A percentile compares a stretch with the other conserved stretches of the same genome.
Conservation (phyloP, 1,284 basidiomycete genomes). For the Fomitiporia mediterranea region DNA sequence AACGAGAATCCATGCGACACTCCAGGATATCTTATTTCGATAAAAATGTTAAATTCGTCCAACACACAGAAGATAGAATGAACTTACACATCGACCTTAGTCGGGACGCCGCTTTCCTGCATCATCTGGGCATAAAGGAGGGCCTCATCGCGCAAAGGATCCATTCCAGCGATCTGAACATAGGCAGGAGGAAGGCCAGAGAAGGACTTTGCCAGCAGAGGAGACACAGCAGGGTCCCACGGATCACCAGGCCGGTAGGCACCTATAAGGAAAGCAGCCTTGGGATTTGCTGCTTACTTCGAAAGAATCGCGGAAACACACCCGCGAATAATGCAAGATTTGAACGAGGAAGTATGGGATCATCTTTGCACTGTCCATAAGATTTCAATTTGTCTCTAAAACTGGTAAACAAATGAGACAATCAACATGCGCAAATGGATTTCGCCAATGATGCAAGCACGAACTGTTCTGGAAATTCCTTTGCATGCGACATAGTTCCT, state of each 20-base stretch:
- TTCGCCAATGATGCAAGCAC: neutral
- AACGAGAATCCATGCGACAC: conserved; percentile 10
- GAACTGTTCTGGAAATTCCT: conserved; percentile 16
- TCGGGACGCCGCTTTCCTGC: conserved; percentile 19
- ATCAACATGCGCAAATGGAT: neutral
- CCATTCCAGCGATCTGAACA: conserved; percentile 24
- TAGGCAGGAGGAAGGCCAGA: conserved; percentile 21
- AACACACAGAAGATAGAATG: neutral
- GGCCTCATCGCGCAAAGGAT: conserved; percentile 26
- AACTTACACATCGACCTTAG: conserved; percentile 23
- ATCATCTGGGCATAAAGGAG: conserved; percentile 25
- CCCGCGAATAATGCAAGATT: conserved; percentile 7
- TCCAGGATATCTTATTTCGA: conserved; percentile 11
- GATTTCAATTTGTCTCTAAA: conserved; percentile 24
- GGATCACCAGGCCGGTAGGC: conserved; percentile 17
- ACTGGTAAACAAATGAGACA: no score
- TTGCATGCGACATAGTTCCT: neutral
- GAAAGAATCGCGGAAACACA: no score
- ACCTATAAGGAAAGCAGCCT: conserved; percentile 12
- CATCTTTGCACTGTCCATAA: conserved; percentile 24
- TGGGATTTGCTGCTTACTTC: no score
- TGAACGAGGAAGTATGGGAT: conserved; percentile 18
- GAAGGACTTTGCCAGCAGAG: conserved; percentile 22
- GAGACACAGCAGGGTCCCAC: conserved; percentile 20
- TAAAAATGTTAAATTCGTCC: no score